phyloP scores from a whole-genome alignment of 495 filamentous ascomycete species.

The Penicillium flavigenum region DNA sequence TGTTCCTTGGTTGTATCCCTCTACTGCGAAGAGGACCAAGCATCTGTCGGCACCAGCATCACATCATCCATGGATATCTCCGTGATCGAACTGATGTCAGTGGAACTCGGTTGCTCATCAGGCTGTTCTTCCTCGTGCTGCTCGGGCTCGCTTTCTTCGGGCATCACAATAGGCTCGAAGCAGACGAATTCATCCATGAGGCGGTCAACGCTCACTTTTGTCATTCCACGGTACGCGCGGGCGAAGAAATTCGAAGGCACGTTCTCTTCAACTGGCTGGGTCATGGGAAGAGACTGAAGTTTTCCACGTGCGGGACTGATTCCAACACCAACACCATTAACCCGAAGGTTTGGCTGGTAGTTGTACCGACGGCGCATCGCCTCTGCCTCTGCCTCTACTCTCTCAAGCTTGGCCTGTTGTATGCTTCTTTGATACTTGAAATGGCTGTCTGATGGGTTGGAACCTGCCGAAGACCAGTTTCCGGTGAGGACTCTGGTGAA shows the following conservation, averaged over 20 bases:
- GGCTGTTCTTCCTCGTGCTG: background rate
- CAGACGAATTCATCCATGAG: background rate
- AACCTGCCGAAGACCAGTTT: background rate
- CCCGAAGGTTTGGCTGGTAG: background rate
- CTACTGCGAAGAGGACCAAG: background rate
- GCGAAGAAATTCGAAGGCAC: background rate
- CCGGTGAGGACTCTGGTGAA: background rate
- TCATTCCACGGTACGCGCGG: background rate
- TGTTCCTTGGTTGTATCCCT: background rate
- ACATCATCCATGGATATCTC: slow-evolving; percentile 1
- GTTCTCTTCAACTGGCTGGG: background rate
- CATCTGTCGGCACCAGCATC: slow-evolving; percentile 2
- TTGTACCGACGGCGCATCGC: background rate
- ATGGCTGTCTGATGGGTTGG: background rate
- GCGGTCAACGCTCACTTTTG: background rate
- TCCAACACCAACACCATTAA: slow-evolving; percentile 3
- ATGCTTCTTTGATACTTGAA: background rate
- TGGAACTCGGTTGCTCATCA: background rate
- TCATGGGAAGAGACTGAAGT: background rate
- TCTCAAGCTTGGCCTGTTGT: background rate
- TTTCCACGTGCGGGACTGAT: background rate
- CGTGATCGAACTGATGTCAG: background rate
- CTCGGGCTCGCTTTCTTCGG: background rate
- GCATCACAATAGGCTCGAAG: background rate
- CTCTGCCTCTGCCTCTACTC: background rate